Conservation (phyloP, 2,329 filamentous ascomycete genomes). For the Sporothrix euskadiensis region DNA sequence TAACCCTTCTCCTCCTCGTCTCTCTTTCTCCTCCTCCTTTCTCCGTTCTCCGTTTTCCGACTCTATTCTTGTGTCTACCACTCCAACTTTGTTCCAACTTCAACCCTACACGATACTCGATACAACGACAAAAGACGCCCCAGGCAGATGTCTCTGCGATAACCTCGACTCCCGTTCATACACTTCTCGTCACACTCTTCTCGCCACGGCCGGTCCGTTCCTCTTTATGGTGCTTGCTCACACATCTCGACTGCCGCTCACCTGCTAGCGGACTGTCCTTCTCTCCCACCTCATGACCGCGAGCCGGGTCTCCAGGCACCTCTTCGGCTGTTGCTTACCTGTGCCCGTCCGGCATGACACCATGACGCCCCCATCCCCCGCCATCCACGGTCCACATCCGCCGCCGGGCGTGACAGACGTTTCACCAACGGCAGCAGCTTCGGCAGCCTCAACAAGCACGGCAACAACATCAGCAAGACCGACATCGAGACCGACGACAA, state of each 20-base stretch:
- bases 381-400: not conserved
- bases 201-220: not conserved
- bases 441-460: not conserved
- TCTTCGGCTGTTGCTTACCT: constrained; percentile 28
- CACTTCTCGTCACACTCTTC: not conserved
- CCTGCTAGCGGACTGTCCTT: not conserved
- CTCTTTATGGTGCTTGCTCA: not conserved
- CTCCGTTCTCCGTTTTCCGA: not conserved
- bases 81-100: not conserved
- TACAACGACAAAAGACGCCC: not conserved
- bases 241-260: not conserved
- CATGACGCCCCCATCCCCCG: constrained; percentile 21
- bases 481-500: not conserved
- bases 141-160: not conserved
- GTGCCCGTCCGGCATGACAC: constrained; percentile 25
- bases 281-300: not conserved
- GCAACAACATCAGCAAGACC: not conserved
- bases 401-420: not conserved
- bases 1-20: not conserved
- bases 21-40: not conserved
- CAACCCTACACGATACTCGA: not conserved
- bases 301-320: constrained; percentile 4
- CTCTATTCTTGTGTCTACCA: not conserved
- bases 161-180: not conserved
- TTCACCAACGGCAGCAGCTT: not conserved